Base-by-base conservation (phyloP, 225 moss, liverwort and hornwort species). In the Rhytidiadelphus loreus region DNA sequence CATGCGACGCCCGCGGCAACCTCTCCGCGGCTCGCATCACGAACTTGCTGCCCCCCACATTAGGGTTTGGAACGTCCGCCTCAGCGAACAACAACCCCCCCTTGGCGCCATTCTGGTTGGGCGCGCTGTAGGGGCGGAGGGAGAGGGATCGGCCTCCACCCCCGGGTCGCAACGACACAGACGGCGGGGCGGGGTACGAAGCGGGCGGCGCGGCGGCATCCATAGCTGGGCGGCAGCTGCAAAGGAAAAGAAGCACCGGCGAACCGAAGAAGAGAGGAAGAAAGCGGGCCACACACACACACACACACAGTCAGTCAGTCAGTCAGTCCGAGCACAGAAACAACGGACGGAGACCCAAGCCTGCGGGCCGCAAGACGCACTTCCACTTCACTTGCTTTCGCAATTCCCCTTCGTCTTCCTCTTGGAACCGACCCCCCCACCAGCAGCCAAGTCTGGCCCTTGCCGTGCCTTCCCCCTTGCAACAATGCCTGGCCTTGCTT, bases 161-260 rank as follows among this genome's bases (percentile, higher is more conserved):
- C 28, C 93, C 93, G 18, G 93, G 93, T 52, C 93, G 92, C 86
- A 93, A 69, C 37, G 92, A 92, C 69, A 93, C 93, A 29, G 91
- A 77, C 44, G 92, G 53, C 48, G 87, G 70, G 20, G 91, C 88
- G 10, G 77, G 72, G 52, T 87, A 61, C 32, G 91, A 73, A 79
- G 79, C 0, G 12, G 93, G 90, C 88, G 90, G 90, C 77, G 92
- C 91, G 88, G 93, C 88, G 91, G 92, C 91, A 89, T 92, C 93
- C 93, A 93, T 93, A 88, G 90, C 93, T 92, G 79, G 85, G 84
- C 80, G 79, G 83, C 86, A 89, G 86, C 86, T 83, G 41, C 55
- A 71, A 79, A 58, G 37, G 7, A 84, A 70, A 83, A 26, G 77
- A 77, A 29, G 26, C 30, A 56, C 48, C 4, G 7, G 50, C 30